These are phyloP conservation scores for Solioccasus polychromus DNA, from an alignment of 768 basidiomycete genomes.

Conservation along the genomic window DNA sequence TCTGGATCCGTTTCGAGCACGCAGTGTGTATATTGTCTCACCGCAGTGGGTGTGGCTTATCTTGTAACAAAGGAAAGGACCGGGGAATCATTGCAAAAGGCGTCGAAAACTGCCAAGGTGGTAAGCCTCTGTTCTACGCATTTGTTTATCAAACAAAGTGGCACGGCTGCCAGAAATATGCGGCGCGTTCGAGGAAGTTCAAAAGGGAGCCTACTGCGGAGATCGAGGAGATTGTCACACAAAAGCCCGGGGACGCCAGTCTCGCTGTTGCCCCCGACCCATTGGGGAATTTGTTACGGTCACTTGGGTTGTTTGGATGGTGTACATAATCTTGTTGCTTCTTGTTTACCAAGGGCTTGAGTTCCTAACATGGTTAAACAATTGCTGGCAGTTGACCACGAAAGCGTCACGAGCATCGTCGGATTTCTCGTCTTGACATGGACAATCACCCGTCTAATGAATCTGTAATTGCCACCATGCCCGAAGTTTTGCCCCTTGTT, in stretches of 20 bases:
- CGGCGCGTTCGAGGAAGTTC: too few species aligned
- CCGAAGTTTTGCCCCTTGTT: conserved; percentile 37
- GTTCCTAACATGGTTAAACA: conserved; percentile 23
- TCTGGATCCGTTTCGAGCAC: conserved; percentile 10
- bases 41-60: background rate
- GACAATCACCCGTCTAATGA: conserved; percentile 4
- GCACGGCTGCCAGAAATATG: too few species aligned
- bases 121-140: background rate
- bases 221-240: too few species aligned
- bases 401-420: too few species aligned
- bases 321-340: conserved; percentile 3
- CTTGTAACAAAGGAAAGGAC: conserved; percentile 6
- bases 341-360: conserved; percentile 13
- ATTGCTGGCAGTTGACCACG: conserved; percentile 1
- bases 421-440: conserved; percentile 9
- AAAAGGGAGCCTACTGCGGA: too few species aligned
- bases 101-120: background rate
- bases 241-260: too few species aligned
- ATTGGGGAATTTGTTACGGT: too few species aligned
- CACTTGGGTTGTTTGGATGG: too few species aligned
- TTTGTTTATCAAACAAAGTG: background rate
- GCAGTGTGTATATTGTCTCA: conserved; percentile 3
- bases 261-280: too few species aligned
- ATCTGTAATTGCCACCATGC: conserved; percentile 12
- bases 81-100: conserved; percentile 4